phyloP scores from a whole-genome alignment of 2,329 filamentous ascomycete species.

The Claviceps sp. region DNA sequence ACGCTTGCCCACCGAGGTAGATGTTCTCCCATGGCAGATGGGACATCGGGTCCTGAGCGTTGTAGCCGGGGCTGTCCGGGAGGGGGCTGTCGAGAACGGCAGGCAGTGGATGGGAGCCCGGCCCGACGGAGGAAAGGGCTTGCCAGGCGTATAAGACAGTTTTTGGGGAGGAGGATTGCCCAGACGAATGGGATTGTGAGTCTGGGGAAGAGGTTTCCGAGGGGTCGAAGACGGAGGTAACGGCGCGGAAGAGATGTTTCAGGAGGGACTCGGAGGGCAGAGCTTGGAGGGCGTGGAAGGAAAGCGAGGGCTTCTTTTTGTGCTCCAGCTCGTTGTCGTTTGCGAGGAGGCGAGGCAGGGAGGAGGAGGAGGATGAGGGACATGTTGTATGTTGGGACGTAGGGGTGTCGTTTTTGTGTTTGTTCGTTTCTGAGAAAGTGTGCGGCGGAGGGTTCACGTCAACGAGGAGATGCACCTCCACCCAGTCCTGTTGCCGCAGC shows the following conservation, averaged over 20 bases:
- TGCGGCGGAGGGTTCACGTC: slow-evolving; percentile 13
- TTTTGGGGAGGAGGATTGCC: slow-evolving; percentile 11
- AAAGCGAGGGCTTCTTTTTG: not conserved
- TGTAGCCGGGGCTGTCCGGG: slow-evolving; percentile 27
- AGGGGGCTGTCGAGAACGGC: slow-evolving; percentile 44
- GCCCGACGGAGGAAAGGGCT: slow-evolving; percentile 38
- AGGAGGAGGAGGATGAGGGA: not conserved
- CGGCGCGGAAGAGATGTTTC: slow-evolving; percentile 31
- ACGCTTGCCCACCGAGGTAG: slow-evolving; percentile 58
- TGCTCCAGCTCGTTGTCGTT: not conserved
- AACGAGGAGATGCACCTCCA: slow-evolving; percentile 56
- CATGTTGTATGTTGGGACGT: not conserved
- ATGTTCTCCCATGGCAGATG: slow-evolving; percentile 55
- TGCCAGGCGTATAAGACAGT: slow-evolving; percentile 33
- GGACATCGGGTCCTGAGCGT: slow-evolving; percentile 20
- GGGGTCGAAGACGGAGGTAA: slow-evolving; percentile 30
- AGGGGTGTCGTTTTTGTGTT: not conserved
- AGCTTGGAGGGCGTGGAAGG: not conserved
- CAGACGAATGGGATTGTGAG: slow-evolving; percentile 14
- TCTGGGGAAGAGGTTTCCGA: slow-evolving; percentile 17
- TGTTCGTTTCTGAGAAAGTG: slow-evolving; percentile 12
- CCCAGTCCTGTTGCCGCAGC: slow-evolving; percentile 55
- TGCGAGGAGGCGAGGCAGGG: slow-evolving; percentile 5
- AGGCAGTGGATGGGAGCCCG: slow-evolving; percentile 56
- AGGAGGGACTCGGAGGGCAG: slow-evolving; percentile 27